Conservation (phyloP, 202 grass and related monocot genomes). For the Musa balbisiana region DNA sequence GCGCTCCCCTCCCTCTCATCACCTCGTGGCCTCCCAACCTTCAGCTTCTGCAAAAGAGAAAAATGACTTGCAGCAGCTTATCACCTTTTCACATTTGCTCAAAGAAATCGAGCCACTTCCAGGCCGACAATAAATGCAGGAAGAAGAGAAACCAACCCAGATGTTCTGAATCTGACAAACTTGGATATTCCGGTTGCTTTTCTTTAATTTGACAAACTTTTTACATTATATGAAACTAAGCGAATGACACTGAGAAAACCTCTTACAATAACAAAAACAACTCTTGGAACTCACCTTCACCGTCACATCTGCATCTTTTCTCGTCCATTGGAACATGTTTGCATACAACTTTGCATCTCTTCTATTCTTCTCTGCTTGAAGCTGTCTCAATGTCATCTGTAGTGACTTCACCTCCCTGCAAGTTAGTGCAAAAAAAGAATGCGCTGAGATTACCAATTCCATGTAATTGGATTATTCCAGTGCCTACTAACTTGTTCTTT, state of each 20-base stretch:
- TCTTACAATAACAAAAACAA: neutral
- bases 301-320: constrained; percentile 17
- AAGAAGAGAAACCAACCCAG: neutral
- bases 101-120: no score
- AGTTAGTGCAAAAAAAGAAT: neutral
- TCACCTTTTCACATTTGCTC: neutral
- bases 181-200: no score
- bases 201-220: no score
- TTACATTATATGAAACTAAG: neutral
- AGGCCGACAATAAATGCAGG: no score
- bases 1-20: neutral
- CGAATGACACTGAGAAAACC: neutral
- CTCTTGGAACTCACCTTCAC: constrained; percentile 17
- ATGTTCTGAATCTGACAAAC: neutral
- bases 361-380: constrained; percentile 31
- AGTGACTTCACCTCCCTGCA: constrained; percentile 33
- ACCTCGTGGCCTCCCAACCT: neutral
- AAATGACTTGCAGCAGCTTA: neutral
- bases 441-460: neutral
- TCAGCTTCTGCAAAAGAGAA: constrained; percentile 11
- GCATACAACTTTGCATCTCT: constrained; percentile 27
- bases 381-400: constrained; percentile 27
- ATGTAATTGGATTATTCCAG: neutral
- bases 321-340: constrained; percentile 21
- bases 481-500: constrained; percentile 25